Evolutionary conservation across 2,329 filamentous ascomycete species (phyloP).

Genomic region (Dactylellina haptotyla): DNA sequence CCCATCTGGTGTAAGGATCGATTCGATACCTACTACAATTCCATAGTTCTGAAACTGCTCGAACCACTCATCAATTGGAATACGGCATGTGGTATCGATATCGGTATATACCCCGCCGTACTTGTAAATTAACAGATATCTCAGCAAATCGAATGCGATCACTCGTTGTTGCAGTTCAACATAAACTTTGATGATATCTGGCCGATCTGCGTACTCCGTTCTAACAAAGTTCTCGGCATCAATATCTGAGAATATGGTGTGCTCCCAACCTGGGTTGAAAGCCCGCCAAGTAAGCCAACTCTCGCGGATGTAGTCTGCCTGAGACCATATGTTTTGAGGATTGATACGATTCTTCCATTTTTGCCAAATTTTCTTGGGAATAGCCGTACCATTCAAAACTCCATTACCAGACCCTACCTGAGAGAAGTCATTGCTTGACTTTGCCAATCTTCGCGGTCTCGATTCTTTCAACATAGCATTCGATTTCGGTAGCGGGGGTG

Average conservation of each 20-base stretch:
- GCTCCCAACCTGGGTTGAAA: slow-evolving; percentile 8
- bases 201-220: slow-evolving; percentile 19
- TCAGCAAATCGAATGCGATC: slow-evolving; percentile 30
- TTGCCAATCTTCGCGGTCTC: no score
- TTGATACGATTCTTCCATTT: slow-evolving; percentile 38
- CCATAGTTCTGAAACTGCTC: slow-evolving; percentile 7
- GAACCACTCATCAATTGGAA: slow-evolving; percentile 31
- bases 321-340: slow-evolving; percentile 15
- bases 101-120: slow-evolving; percentile 38
- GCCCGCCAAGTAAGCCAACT: slow-evolving; percentile 26
- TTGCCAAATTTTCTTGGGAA: slow-evolving; percentile 35
- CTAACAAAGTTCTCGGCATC: slow-evolving; percentile 25
- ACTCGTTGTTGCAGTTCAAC: slow-evolving; percentile 25
- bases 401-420: no score
- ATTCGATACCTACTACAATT: slow-evolving; percentile 19
- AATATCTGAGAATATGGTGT: slow-evolving; percentile 17
- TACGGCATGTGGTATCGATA: slow-evolving; percentile 27
- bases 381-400: slow-evolving; percentile 6
- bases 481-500: no score
- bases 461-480: no score
- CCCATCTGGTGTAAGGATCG: background rate
- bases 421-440: no score
- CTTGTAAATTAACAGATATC: slow-evolving; percentile 32
- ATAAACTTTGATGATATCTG: slow-evolving; percentile 37
- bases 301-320: slow-evolving; percentile 22